Evolutionary conservation across 2,329 filamentous ascomycete genomes (phyloP).

Genomic region (Sporothrix inflata): DNA sequence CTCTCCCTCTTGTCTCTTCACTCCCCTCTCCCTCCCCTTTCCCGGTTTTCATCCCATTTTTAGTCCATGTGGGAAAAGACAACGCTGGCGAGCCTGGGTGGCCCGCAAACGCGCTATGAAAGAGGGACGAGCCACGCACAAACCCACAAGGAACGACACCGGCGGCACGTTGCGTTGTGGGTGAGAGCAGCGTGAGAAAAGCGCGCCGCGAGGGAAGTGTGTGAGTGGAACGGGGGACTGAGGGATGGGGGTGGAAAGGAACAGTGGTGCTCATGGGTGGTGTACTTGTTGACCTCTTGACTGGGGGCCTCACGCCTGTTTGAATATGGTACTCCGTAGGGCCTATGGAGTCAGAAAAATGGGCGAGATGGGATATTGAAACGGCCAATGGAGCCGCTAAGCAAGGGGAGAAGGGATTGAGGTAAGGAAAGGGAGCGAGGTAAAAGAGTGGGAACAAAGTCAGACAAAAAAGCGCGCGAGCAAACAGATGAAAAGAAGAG

Average conservation of each 20-base stretch:
- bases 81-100: not conserved
- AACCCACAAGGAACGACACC: slow-evolving; percentile 18
- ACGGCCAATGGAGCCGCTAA: slow-evolving; percentile 20
- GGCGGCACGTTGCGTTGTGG: slow-evolving; percentile 7
- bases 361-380: slow-evolving; percentile 12
- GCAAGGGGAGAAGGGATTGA: slow-evolving; percentile 13
- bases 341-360: not conserved
- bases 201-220: not conserved
- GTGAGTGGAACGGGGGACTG: not conserved
- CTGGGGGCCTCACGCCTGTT: not conserved
- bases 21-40: not conserved
- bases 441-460: not conserved
- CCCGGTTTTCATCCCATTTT: not conserved
- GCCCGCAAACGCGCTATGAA: not conserved
- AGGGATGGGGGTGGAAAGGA: slow-evolving; percentile 1
- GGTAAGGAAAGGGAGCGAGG: not conserved
- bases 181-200: not conserved
- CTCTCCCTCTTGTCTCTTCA: not conserved
- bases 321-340: no score
- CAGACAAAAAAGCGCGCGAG: slow-evolving; percentile 6
- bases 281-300: no score
- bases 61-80: not conserved
- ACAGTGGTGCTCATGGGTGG: no score
- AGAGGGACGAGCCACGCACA: not conserved
- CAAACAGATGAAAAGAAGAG: not conserved